Evolutionary conservation across 2,329 filamentous ascomycete genomes (phyloP), one percentile per base, ranked within the genome.

Genomic region (Trichoderma brevicompactum): DNA sequence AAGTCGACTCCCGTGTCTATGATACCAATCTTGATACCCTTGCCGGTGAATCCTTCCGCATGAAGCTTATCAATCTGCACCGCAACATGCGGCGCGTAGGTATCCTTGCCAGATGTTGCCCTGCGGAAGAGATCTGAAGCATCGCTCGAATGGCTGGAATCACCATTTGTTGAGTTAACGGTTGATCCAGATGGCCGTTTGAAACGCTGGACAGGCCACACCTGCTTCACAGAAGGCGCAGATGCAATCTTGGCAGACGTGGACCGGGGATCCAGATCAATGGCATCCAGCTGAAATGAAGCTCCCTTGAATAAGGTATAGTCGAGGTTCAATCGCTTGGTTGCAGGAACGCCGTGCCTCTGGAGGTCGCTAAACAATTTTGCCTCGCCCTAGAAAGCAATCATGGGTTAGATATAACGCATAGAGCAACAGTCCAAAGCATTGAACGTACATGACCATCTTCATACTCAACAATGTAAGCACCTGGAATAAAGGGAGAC

Each of bases 51-150:
- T 0, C 82, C 83, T 64, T 81, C 73, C 10, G 79, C 80, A 34
- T 78, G 79, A 38, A 87, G 75, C 77, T 82, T 81, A 71, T 85
- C 80, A 15, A 86, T 80, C 72, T 86, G 83, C 1, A 83, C 85
- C 81, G 84, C 84, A 65, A 82, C 70, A 59, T 87, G 84, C 0
- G 83, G 79, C 2, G 44, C 43, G 41, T 59, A 65, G 5, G 41
- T 52, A 15, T 65, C 63, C 2, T 48, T 49, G 2, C 2, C 36
- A 7, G 56, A 38, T 7, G 48, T 46, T 23, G 46, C 28, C 50
- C 59, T 44, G 6, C 48, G 34, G 3, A 49, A 9, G n/a, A 52
- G 28, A 38, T 43, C 17, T 8, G 59, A 19, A 3, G 34, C 38
- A 5, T 60, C 34, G 7, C 28, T 46, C 36, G 23, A 43, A 41